Evolutionary conservation across 345 rosid genomes (phyloP).

Genomic region (Hypericum androsaemum): DNA sequence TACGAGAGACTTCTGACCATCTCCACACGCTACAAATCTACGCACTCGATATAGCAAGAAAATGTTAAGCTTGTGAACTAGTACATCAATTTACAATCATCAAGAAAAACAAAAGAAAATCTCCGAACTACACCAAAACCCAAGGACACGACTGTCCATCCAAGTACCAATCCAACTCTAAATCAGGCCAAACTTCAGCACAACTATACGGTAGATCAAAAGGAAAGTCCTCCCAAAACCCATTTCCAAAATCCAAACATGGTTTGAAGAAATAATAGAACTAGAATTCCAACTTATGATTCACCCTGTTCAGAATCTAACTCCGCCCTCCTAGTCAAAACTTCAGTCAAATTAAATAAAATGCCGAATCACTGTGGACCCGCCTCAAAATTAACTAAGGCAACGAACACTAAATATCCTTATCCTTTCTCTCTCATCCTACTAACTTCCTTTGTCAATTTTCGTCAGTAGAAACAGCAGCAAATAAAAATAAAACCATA

Average conservation of each 20-base stretch:
- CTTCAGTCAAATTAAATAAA: no score
- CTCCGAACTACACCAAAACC: background rate
- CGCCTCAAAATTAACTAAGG: no score
- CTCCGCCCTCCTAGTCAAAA: no score
- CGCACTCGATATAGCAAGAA: no score
- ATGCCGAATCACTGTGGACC: no score
- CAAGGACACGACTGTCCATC: background rate
- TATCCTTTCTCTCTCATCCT: background rate
- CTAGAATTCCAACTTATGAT: no score
- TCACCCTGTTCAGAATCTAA: no score
- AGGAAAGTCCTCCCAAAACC: no score
- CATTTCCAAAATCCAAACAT: no score
- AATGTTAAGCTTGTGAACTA: no score
- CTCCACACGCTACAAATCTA: background rate
- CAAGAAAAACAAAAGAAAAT: background rate
- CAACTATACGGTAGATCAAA: background rate
- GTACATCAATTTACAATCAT: background rate
- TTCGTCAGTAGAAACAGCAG: no score
- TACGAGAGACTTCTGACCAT: background rate
- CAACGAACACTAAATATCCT: background rate
- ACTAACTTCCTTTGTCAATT: background rate
- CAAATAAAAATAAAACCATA: background rate
- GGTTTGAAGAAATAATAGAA: no score
- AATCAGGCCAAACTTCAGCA: background rate
- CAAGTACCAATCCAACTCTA: background rate